Base-by-base conservation (phyloP, 495 filamentous ascomycete species). In the Penicillium taxi region DNA sequence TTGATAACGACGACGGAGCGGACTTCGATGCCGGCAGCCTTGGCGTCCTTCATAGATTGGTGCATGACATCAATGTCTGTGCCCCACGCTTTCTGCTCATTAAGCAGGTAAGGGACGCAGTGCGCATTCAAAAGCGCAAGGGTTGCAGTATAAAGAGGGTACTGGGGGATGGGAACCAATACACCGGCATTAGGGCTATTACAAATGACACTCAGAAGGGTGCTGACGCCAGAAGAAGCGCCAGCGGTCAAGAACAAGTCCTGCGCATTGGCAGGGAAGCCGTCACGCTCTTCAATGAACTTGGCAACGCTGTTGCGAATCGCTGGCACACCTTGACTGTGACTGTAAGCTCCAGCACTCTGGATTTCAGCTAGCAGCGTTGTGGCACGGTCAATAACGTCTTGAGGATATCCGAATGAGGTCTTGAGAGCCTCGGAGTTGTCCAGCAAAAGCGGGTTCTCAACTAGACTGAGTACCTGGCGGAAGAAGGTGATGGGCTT, bases 401-500 rank as follows among this genome's bases (percentile, higher is more conserved):
- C 91, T 39, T 72, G 67, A 61, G 93, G 79, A 66, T 94, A 96
- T 42, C 81, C 84, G 36, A 94, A 67, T 12, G 58, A 47, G 41
- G 56, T 73, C 53, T 66, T 79, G 61, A 74, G 78, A 16, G 58
- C 77, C 45, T 88, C 77, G 49, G 84, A 73, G 41, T 88, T 77
- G 50, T 94, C 75, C 35, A 98, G 67, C 6, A 98, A 69, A 28
- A 61, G 44, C 3, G 91, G 91, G 69, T 96, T 86, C 65, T 98
- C 91, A 37, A 98, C 69, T 32, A 98, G 63, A 69, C 87, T 95
- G 53, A 94, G 73, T 8, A 96, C 93, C 66, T 98, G 93, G 38
- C 91, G 81, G 80, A 98, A 94, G 74, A 94, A 98, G 47, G 90
- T 96, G 53, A 98, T 87, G 48, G 91, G 91, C 71, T 95, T 91